A percentile compares a stretch with the other conserved stretches of the same genome.
Evolutionary conservation across 768 basidiomycete genomes (phyloP).

Genomic region (Mycena kentingensis): DNA sequence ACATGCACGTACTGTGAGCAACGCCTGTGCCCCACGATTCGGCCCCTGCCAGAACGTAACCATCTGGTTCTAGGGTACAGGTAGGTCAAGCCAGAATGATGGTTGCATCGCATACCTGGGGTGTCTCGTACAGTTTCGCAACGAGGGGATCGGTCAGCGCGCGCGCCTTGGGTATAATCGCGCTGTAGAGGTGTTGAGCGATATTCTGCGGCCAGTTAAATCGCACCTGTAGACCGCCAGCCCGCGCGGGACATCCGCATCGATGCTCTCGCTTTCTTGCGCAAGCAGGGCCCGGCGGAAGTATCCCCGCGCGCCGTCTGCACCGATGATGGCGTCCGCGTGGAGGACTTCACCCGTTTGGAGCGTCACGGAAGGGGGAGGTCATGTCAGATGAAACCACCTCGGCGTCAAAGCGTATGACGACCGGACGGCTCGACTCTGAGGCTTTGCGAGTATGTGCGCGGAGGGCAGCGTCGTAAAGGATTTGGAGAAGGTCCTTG

Average conservation of each 20-base stretch:
- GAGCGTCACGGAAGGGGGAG: neutral
- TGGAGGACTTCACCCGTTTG: neutral
- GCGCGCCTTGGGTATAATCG: neutral
- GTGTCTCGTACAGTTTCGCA: neutral
- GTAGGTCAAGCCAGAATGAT: neutral
- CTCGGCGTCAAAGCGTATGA: constrained; percentile 6
- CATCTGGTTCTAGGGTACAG: neutral
- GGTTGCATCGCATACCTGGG: neutral
- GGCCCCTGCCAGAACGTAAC: constrained; percentile 3
- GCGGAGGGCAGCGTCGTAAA: constrained; percentile 4
- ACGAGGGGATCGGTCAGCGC: neutral
- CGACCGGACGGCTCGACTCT: neutral
- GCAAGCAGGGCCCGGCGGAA: neutral
- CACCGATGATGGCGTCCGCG: constrained; percentile 12
- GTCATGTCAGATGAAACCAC: neutral
- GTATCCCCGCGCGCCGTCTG: constrained; percentile 7
- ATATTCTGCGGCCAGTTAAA: too few species aligned
- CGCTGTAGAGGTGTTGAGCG: neutral
- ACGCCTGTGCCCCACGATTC: constrained; percentile 9
- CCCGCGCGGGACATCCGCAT: neutral
- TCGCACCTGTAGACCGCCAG: constrained; percentile 9
- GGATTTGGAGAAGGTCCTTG: constrained; percentile 9
- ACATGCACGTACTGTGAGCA: neutral
- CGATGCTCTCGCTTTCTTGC: neutral
- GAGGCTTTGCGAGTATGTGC: neutral